Evolutionary conservation across 148 eudicot species (phyloP), one percentile per base, ranked within the genome.

Genomic region (Hydrangea macrophylla): DNA sequence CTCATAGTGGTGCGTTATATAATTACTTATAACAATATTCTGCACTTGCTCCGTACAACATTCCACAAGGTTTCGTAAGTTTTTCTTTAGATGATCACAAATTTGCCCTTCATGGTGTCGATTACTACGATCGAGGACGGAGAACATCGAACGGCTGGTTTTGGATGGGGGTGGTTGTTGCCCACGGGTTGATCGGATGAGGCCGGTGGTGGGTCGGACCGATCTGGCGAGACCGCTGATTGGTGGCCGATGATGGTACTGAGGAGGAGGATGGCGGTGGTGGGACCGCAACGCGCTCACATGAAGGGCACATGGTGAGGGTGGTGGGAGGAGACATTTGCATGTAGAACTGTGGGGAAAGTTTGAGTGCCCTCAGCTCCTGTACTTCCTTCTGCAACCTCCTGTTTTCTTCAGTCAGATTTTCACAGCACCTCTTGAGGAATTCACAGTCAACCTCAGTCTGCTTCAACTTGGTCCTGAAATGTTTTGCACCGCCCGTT

Each of bases 321-420:
- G 90, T 85, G 13, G 93, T 88, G 3, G 93, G 93, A 9, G 93
- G 93, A 15, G 90, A 73, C 93, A 88, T 88, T 17, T 85, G 88
- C 93, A 85, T 88, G 75, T 88, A 85, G 45, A 88, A 83, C 65
- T 83, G 90, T 27, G 93, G 88, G 60, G 93, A 85, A 44, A 88
- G 45, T 45, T 88, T 88, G 8, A 85, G 67, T 7, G 93, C 81
- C 50, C 93, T 51, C 6, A 88, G 76, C 51, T 88, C 93, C 22
- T 79, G 81, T 4, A 85, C 87, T 68, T 88, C 93, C 72, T 88
- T 88, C 55, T 83, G 93, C 28, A 88, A 44, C 79, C 90, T 74
- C 64, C 90, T 62, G 68, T 88, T 88, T 31, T 88, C 93, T n/a
- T 88, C 93, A 8, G 90, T 88, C 59, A 88, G 58, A 42, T 88